Percentiles rank a stretch among this genome's conserved stretches.
Conservation (phyloP, 257 asterid species). For the Solanum pinnatisectum region DNA sequence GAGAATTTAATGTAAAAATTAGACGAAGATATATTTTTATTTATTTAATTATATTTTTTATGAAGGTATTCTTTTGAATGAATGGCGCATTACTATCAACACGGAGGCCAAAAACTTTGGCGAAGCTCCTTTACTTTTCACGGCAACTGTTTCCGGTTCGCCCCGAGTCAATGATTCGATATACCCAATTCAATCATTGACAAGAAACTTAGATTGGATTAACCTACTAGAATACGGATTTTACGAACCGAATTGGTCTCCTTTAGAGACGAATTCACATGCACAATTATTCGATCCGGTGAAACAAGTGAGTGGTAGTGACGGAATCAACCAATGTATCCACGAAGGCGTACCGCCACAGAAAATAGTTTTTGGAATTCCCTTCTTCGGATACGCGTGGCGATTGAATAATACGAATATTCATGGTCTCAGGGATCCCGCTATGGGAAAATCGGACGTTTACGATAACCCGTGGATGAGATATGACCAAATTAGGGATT, state of each 20-base stretch:
- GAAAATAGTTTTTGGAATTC: background rate
- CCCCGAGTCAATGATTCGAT: background rate
- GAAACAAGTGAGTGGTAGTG: background rate
- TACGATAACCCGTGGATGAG: background rate
- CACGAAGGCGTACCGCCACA: background rate
- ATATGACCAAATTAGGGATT: background rate
- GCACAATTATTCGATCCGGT: background rate
- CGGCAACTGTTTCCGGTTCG: background rate
- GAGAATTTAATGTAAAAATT: background rate
- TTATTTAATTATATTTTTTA: background rate
- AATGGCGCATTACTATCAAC: slow-evolving; percentile 34
- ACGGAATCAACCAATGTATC: background rate
- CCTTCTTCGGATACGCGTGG: background rate
- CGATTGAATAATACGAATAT: background rate
- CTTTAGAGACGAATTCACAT: background rate
- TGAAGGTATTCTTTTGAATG: slow-evolving; percentile 6
- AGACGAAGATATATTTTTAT: background rate
- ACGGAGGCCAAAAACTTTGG: slow-evolving; percentile 8
- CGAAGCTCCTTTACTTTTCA: background rate
- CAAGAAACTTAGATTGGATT: background rate
- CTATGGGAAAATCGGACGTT: background rate
- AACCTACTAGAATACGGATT: background rate
- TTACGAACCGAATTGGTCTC: background rate
- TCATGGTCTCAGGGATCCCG: background rate
- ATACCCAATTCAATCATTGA: background rate